Conservation (phyloP, 2,329 filamentous ascomycete genomes). For the Huntiella decipiens region DNA sequence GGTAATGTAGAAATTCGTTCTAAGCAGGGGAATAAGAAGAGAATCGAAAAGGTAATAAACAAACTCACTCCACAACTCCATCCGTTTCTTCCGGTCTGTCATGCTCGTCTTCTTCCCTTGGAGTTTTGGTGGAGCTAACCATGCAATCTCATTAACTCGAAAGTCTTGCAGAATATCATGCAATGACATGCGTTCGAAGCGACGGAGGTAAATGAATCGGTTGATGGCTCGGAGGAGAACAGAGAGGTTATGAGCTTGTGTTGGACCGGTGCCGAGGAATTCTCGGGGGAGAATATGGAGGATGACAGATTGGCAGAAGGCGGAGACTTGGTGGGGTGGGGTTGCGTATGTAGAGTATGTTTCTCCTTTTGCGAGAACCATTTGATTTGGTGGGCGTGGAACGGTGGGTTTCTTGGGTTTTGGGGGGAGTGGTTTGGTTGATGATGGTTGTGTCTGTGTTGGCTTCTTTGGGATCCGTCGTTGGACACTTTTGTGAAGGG, state of each 20-base stretch:
- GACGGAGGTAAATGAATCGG: constrained; percentile 54
- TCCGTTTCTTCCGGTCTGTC: constrained; percentile 56
- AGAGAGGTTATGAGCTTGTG: constrained; percentile 38
- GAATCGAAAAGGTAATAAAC: constrained; percentile 90
- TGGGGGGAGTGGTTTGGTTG: background rate
- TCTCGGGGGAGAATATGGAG: constrained; percentile 51
- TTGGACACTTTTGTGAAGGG: background rate
- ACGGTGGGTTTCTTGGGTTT: background rate
- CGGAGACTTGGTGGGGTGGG: constrained; percentile 50
- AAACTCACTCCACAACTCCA: constrained; percentile 65
- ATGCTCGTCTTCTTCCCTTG: constrained; percentile 38
- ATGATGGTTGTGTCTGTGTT: background rate
- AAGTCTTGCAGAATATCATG: constrained; percentile 53
- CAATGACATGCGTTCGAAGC: constrained; percentile 63
- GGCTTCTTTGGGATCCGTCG: background rate
- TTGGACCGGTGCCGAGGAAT: constrained; percentile 49
- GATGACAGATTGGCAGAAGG: constrained; percentile 67
- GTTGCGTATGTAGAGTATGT: constrained; percentile 50
- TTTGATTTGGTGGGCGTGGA: background rate
- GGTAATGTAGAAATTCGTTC: constrained; percentile 83
- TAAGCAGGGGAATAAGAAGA: constrained; percentile 67
- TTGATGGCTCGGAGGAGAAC: constrained; percentile 51
- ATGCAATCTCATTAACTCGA: constrained; percentile 48
- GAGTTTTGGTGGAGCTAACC: constrained; percentile 44
- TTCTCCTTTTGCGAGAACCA: constrained; percentile 11